Conservation (phyloP, 352 stramenopile species). For the Globisporangium parvum region DNA sequence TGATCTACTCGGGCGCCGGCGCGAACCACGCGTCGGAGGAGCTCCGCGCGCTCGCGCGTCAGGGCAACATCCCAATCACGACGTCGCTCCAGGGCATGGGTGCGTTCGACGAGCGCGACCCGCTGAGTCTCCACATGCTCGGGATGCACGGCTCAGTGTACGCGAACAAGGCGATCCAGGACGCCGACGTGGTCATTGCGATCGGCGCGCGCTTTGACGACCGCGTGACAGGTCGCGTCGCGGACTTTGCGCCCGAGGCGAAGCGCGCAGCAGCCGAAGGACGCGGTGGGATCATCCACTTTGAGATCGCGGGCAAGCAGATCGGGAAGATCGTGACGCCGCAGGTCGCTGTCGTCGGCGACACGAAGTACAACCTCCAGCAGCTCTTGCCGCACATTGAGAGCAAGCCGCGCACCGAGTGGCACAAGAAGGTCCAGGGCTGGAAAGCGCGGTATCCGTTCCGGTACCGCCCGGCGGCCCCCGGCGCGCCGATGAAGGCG, state of each 20-base stretch:
- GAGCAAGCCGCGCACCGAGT: slow-evolving; percentile 81
- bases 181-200: slow-evolving; percentile 92
- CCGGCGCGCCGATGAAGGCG: slow-evolving; percentile 85
- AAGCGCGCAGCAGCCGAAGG: slow-evolving; percentile 87
- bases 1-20: slow-evolving; percentile 94
- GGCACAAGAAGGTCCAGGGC: slow-evolving; percentile 88
- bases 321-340: slow-evolving; percentile 82
- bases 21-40: slow-evolving; percentile 85
- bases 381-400: slow-evolving; percentile 80
- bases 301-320: slow-evolving; percentile 90
- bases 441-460: slow-evolving; percentile 93
- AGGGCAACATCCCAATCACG: slow-evolving; percentile 93
- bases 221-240: slow-evolving; percentile 91
- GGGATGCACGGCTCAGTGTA: slow-evolving; percentile 96
- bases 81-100: slow-evolving; percentile 93
- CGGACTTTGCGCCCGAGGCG: slow-evolving; percentile 91
- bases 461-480: slow-evolving; percentile 73
- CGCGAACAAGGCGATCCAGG: slow-evolving; percentile 95
- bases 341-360: slow-evolving; percentile 69
- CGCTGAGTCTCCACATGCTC: slow-evolving; percentile 94
- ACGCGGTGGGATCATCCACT: slow-evolving; percentile 94
- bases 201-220: slow-evolving; percentile 95
- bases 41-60: slow-evolving; percentile 87
- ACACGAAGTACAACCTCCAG: slow-evolving; percentile 91
- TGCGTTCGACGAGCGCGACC: slow-evolving; percentile 91